These are phyloP conservation scores for Ceriops zippeliana DNA, from an alignment of 345 rosid genomes.

Conservation along the genomic window DNA sequence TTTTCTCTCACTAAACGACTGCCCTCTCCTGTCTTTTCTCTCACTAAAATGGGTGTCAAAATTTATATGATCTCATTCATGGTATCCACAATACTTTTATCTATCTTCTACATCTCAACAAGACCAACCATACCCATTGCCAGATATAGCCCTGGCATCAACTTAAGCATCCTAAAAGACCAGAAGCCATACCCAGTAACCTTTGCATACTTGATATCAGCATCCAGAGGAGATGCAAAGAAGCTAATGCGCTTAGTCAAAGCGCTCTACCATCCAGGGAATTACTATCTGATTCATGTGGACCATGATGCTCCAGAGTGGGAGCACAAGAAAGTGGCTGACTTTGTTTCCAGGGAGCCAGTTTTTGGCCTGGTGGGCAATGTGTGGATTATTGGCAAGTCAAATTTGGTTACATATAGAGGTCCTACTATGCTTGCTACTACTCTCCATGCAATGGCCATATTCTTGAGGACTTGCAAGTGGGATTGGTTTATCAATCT, in stretches of 20 bases:
- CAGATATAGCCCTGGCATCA: conserved; percentile 36
- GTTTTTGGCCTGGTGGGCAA: conserved; percentile 55
- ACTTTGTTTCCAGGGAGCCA: conserved; percentile 51
- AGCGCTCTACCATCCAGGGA: conserved; percentile 77
- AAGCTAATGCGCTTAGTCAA: conserved; percentile 54
- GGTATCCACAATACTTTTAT: conserved; percentile 46
- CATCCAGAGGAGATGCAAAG: conserved; percentile 66
- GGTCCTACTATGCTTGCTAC: conserved; percentile 92
- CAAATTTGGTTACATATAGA: conserved; percentile 82
- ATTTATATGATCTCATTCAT: conserved; percentile 51
- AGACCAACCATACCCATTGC: conserved; percentile 37
- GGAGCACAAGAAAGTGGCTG: conserved; percentile 57
- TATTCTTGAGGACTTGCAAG: conserved; percentile 62
- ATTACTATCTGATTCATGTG: conserved; percentile 72
- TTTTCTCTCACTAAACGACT: neutral
- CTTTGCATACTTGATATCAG: conserved; percentile 82
- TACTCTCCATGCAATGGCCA: conserved; percentile 81
- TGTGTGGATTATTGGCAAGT: conserved; percentile 73
- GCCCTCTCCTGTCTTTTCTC: neutral
- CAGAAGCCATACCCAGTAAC: conserved; percentile 49
- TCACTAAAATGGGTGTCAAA: conserved; percentile 47
- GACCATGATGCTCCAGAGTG: conserved; percentile 53
- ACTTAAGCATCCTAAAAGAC: conserved; percentile 30
- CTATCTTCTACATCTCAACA: conserved; percentile 46
- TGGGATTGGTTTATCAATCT: conserved; percentile 99